Percentiles rank a stretch among this genome's conserved stretches.
Conservation (phyloP, 352 stramenopile species). For the Phytophthora pinifolia region DNA sequence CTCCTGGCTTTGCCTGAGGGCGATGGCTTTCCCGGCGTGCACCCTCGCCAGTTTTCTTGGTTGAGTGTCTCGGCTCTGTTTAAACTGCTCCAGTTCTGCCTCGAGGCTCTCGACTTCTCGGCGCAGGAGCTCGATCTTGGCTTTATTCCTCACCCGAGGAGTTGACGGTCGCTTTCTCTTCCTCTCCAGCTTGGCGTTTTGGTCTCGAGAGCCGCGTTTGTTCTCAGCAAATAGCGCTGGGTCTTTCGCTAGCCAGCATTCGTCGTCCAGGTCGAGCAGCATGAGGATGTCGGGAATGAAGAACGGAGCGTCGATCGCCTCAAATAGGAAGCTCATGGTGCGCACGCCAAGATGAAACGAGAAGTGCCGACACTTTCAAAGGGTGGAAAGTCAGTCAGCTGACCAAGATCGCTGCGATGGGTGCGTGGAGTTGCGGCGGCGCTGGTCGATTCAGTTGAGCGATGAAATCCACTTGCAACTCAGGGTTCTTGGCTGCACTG, state of each 20-base stretch:
- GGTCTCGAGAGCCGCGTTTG: neutral
- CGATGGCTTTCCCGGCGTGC: conserved; percentile 13
- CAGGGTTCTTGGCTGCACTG: conserved; percentile 5
- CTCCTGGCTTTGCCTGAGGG: conserved; percentile 16
- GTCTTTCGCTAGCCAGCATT: neutral
- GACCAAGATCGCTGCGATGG: neutral
- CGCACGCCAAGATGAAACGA: conserved; percentile 1
- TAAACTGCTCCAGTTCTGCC: conserved; percentile 6
- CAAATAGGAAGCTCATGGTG: conserved; percentile 18
- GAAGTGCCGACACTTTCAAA: conserved; percentile 8
- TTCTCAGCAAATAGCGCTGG: neutral
- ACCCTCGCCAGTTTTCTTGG: neutral
- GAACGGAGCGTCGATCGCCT: conserved; percentile 7
- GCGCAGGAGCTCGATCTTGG: conserved; percentile 25
- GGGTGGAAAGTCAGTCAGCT: neutral
- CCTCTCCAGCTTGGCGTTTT: neutral
- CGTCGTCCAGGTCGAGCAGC: conserved; percentile 18
- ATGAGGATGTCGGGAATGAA: conserved; percentile 16
- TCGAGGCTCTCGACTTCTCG: conserved; percentile 24
- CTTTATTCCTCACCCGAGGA: conserved; percentile 24
- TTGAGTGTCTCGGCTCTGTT: neutral
- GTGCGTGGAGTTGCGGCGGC: neutral
- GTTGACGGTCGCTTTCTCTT: conserved; percentile 3
- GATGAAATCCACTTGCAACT: conserved; percentile 14
- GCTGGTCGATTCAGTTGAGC: neutral